Evolutionary conservation across 257 asterid species (phyloP).

Genomic region (Jacaranda copaia): DNA sequence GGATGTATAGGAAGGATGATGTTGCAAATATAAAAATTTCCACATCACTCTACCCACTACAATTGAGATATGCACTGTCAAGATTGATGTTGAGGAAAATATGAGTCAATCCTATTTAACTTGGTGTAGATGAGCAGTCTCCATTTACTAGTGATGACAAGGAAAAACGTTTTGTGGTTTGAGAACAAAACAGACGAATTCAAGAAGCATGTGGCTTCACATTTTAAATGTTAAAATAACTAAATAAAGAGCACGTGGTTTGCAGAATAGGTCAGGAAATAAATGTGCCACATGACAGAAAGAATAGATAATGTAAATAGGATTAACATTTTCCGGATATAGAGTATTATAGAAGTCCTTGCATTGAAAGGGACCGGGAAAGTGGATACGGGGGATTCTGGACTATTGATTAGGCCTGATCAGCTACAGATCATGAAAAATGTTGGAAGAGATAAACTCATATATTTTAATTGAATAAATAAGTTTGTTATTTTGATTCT

Average conservation of each 20-base stretch:
- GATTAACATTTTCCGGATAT: neutral
- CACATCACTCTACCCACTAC: constrained; percentile 1
- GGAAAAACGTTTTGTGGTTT: neutral
- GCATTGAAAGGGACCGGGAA: neutral
- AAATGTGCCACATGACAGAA: neutral
- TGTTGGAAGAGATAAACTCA: neutral
- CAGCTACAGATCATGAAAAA: constrained; percentile 12
- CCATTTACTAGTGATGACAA: neutral
- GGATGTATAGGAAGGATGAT: constrained; percentile 5
- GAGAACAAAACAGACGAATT: constrained; percentile 10
- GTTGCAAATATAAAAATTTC: neutral
- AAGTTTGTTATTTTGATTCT: neutral
- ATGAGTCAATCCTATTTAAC: neutral
- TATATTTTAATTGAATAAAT: neutral
- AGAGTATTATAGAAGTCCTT: constrained; percentile 22
- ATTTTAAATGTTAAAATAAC: constrained; percentile 1
- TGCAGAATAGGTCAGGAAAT: neutral
- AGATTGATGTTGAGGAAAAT: neutral
- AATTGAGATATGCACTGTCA: neutral
- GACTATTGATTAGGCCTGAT: neutral
- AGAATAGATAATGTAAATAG: constrained; percentile 1
- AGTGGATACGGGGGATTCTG: neutral
- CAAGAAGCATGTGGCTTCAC: neutral
- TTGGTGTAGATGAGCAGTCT: too few relatives aligned
- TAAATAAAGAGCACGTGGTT: neutral